Conservation (phyloP, 331 rosid species). For the Quercus lobata region DNA sequence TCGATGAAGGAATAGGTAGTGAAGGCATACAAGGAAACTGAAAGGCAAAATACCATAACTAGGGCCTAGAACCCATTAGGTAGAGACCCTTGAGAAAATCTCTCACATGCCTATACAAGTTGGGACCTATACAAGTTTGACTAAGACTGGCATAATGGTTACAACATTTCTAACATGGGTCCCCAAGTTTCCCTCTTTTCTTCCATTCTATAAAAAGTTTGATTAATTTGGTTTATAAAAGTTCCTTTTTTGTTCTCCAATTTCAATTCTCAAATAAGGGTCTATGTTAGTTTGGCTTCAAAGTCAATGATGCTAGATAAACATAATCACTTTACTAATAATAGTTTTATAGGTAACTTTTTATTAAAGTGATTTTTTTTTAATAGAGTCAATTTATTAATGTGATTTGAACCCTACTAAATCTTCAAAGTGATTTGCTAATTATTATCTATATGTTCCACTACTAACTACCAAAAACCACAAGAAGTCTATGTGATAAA, state of each 20-base stretch:
- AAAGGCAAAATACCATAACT: neutral
- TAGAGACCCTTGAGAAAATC: neutral
- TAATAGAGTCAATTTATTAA: too few relatives aligned
- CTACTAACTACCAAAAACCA: too few relatives aligned
- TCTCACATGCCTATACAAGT: neutral
- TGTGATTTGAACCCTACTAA: too few relatives aligned
- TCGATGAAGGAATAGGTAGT: too few relatives aligned
- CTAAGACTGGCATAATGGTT: neutral
- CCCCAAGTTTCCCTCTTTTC: conserved; percentile 9
- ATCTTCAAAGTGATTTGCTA: too few relatives aligned
- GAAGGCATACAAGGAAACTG: too few relatives aligned
- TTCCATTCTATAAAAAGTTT: neutral
- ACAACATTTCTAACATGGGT: neutral
- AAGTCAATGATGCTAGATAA: conserved; percentile 14
- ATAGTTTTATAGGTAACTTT: too few relatives aligned
- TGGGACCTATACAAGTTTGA: neutral
- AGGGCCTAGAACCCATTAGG: neutral
- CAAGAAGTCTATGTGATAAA: too few relatives aligned
- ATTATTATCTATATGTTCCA: too few relatives aligned
- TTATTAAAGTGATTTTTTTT: too few relatives aligned
- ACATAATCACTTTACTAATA: too few relatives aligned
- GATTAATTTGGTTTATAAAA: conserved; percentile 2
- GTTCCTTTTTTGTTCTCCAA: neutral
- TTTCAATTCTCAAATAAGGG: neutral
- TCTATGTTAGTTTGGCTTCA: conserved; percentile 1